Evolutionary conservation across 768 basidiomycete species (phyloP).

Genomic region (Cubamyces sp.): DNA sequence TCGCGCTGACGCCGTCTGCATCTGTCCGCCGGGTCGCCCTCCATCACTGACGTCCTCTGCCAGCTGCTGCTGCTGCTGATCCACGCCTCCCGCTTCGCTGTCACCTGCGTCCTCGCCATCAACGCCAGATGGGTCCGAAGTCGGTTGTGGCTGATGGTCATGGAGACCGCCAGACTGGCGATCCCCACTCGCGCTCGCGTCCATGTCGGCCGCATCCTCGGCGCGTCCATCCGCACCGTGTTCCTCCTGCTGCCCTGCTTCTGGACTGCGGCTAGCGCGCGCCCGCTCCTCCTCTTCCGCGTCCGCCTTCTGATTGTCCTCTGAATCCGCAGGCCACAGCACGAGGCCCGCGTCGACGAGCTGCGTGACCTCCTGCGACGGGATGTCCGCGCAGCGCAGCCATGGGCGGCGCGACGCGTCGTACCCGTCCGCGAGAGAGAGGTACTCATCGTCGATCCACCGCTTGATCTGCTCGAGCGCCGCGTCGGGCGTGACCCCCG

Average conservation of each 20-base stretch:
- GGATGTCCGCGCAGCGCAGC: slow-evolving; percentile 48
- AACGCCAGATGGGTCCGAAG: neutral
- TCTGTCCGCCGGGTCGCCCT: neutral
- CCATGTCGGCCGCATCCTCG: slow-evolving; percentile 42
- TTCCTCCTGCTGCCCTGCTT: slow-evolving; percentile 4
- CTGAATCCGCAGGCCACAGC: slow-evolving; percentile 37
- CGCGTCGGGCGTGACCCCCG: slow-evolving; percentile 19
- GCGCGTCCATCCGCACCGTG: neutral
- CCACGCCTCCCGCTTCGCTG: neutral
- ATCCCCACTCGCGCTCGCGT: slow-evolving; percentile 30
- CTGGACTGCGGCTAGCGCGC: neutral
- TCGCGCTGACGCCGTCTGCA: neutral
- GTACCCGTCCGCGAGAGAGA: slow-evolving; percentile 32
- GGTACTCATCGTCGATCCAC: slow-evolving; percentile 48
- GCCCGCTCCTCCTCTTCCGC: neutral
- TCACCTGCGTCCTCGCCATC: slow-evolving; percentile 1
- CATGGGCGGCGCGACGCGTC: slow-evolving; percentile 40
- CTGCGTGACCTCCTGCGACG: slow-evolving; percentile 51
- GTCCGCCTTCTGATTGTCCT: slow-evolving; percentile 4
- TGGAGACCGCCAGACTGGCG: no score
- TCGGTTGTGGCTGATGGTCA: neutral
- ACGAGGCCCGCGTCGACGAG: slow-evolving; percentile 52
- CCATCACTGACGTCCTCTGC: slow-evolving; percentile 15
- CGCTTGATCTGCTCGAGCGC: slow-evolving; percentile 32
- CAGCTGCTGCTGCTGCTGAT: neutral